Evolutionary conservation across 371 early-diverging fungal species (phyloP).

Genomic region (Mortierella sp.): DNA sequence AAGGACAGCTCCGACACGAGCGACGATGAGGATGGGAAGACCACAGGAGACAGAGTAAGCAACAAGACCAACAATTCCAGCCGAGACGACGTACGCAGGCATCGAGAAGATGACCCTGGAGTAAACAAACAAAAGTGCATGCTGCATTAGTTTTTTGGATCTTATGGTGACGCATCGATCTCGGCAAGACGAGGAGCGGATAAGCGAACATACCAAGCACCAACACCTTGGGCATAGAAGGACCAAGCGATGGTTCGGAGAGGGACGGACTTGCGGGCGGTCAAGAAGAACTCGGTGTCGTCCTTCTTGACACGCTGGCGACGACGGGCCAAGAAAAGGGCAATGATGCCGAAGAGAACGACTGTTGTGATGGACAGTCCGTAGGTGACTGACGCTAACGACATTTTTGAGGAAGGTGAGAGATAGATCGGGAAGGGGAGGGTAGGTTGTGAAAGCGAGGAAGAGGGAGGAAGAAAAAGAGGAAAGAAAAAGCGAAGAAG

Average conservation of each 20-base stretch:
- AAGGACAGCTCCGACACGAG: conserved; percentile 63
- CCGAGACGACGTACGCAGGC: conserved; percentile 59
- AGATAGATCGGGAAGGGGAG: not conserved
- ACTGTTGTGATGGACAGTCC: conserved; percentile 44
- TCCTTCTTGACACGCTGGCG: conserved; percentile 34
- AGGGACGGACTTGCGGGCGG: conserved; percentile 53
- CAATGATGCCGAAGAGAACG: conserved; percentile 52
- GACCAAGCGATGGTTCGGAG: conserved; percentile 51
- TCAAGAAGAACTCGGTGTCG: conserved; percentile 67
- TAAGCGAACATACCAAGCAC: conserved; percentile 37
- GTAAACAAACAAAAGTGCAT: not conserved
- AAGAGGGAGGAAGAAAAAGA: not conserved
- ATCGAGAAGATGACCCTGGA: conserved; percentile 51
- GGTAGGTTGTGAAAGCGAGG: not conserved
- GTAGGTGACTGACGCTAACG: conserved; percentile 52
- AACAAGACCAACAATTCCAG: conserved; percentile 67
- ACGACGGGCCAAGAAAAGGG: conserved; percentile 47
- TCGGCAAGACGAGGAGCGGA: not conserved
- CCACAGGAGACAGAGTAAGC: conserved; percentile 68
- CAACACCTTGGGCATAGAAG: conserved; percentile 45
- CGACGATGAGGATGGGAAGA: conserved; percentile 66
- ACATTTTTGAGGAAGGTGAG: conserved; percentile 25
- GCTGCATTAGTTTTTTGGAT: not conserved
- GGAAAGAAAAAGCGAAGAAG: not conserved
- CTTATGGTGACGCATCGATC: not conserved